A percentile compares a stretch with the other conserved stretches of the same genome.
Conservation (phyloP, 768 basidiomycete genomes). For the Lactarius indigo region DNA sequence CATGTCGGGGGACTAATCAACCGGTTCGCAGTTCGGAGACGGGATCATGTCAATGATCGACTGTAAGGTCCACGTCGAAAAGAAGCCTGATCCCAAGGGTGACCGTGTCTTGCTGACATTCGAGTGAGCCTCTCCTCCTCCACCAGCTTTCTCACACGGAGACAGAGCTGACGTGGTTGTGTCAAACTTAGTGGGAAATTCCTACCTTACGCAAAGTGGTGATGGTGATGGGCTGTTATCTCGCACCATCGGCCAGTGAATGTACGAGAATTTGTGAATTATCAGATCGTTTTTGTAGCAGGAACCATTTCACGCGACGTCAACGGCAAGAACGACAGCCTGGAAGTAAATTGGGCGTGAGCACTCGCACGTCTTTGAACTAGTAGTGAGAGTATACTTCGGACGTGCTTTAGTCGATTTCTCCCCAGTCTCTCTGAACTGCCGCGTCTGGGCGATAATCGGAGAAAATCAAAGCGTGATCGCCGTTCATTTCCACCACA, state of each 20-base stretch:
- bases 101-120: slow-evolving; percentile 78
- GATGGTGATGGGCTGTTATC: slow-evolving; percentile 42
- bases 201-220: slow-evolving; percentile 72
- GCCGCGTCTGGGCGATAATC: neutral
- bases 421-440: neutral
- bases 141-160: neutral
- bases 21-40: slow-evolving; percentile 63
- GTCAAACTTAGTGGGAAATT: slow-evolving; percentile 60
- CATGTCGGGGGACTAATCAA: neutral
- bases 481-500: neutral
- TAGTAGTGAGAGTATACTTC: neutral
- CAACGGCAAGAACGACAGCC: neutral
- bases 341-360: neutral
- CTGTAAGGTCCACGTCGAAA: slow-evolving; percentile 64
- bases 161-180: neutral
- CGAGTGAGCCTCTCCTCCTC: slow-evolving; percentile 48
- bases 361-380: neutral
- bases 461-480: neutral
- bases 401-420: neutral
- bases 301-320: neutral
- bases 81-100: slow-evolving; percentile 72
- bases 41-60: slow-evolving; percentile 91
- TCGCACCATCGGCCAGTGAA: neutral
- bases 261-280: neutral
- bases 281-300: neutral